A percentile compares a stretch with the other conserved stretches of the same genome.
phyloP scores from a whole-genome alignment of 2,329 filamentous ascomycete genomes.

The Teratosphaeria epicoccoides region DNA sequence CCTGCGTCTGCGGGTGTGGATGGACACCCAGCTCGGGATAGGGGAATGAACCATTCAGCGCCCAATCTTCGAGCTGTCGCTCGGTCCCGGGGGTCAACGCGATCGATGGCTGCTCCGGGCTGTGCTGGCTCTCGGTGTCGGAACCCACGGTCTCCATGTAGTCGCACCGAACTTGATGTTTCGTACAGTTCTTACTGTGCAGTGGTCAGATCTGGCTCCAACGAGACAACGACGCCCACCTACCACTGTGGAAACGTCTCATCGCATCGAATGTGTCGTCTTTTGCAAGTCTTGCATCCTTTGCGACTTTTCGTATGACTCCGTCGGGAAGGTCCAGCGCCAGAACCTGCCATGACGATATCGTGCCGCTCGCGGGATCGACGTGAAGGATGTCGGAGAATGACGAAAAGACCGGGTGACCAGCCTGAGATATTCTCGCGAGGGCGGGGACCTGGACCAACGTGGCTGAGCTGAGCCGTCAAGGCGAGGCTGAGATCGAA shows the following conservation, averaged over 20 bases:
- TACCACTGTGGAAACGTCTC: slow-evolving; percentile 97
- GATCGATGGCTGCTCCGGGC: slow-evolving; percentile 50
- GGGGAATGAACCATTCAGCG: slow-evolving; percentile 71
- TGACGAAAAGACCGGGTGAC: not conserved
- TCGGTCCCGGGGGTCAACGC: slow-evolving; percentile 83
- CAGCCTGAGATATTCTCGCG: not conserved
- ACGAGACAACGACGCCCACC: slow-evolving; percentile 14
- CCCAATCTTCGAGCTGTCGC: slow-evolving; percentile 70
- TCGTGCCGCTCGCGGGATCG: not conserved
- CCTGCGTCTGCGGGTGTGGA: slow-evolving; percentile 60
- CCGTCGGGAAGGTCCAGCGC: slow-evolving; percentile 78
- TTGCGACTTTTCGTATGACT: slow-evolving; percentile 99
- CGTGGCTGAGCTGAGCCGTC: not conserved
- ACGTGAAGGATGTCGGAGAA: not conserved
- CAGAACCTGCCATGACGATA: slow-evolving; percentile 75
- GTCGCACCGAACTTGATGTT: slow-evolving; percentile 96
- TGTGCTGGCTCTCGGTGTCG: slow-evolving; percentile 45
- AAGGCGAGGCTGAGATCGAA: not conserved
- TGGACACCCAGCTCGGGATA: slow-evolving; percentile 72
- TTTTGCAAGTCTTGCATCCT: slow-evolving; percentile 96
- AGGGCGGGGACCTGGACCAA: not conserved
- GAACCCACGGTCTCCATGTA: slow-evolving; percentile 79
- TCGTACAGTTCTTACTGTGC: slow-evolving; percentile 86
- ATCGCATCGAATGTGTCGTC: slow-evolving; percentile 92
- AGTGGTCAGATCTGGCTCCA: not conserved